Base-by-base conservation (phyloP, 129 eudicot species). In the Chrysanthemum lavandulifolium region DNA sequence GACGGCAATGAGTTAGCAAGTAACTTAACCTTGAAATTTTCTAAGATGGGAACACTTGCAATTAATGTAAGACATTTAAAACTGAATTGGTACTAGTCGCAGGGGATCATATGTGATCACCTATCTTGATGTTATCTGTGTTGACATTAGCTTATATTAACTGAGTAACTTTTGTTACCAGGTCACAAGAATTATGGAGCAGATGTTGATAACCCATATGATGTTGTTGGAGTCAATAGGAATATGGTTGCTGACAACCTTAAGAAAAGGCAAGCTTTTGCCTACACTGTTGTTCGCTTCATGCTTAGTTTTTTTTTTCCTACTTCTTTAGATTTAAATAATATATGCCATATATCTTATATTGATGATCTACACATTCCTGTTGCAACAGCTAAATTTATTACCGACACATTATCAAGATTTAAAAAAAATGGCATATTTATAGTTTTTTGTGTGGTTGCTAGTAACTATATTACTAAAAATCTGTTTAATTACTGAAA, bases 151-250 rank as follows among this genome's bases (percentile, higher is more conserved):
- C 65, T 36, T 80, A 3, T 33, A 23, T 72, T 69, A 6, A 56
- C 50, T 10, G 48, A 36, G 18, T 75, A 67, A 49, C 49, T 84
- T 71, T 29, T 71, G 13, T 83, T 47, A 62, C 73, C 80, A 93
- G 98, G 82, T 94, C 62, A 84, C 99, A 18, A 83, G 99, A 78
- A 88, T 94, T 78, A 90, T 94, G 91, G 79, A 67, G 93, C 88
- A 54, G 97, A 90, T 70, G 82, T 60, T 60, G 96, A 84, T 72
- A 88, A 83, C 55, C 94, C 93, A 29, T 94, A 94, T 66, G 99
- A 94, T 72, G 72, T 94, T 64, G 82, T 94, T 47, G 99, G 99
- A 53, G 96, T 86, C 61, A 94, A 94, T 74, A 76, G 86, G 67
- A 72, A 90, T 58, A 94, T 94, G 99, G 33, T 86, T 63, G 88